Percentiles rank a stretch among this genome's conserved stretches.
Evolutionary conservation across 768 basidiomycete genomes (phyloP).

Genomic region (Galerina sulciceps): DNA sequence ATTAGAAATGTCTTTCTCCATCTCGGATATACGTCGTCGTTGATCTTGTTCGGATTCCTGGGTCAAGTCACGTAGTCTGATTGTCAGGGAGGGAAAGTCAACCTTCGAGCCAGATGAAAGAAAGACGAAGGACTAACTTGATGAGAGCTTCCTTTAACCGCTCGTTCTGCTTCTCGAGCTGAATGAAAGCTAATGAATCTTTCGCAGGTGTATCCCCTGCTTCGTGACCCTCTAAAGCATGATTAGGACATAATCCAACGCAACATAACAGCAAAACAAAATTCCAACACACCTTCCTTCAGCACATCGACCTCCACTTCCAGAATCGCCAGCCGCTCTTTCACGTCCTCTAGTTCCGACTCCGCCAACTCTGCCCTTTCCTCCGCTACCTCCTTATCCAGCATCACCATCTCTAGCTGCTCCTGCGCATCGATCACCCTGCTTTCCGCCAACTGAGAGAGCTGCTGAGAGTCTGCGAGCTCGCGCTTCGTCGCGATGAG

Average conservation of each 20-base stretch:
- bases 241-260: not conserved
- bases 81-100: not conserved
- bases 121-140: conserved; percentile 47
- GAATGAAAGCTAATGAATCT: conserved; percentile 71
- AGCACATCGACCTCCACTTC: conserved; percentile 87
- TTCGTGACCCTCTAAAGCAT: conserved; percentile 21
- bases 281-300: conserved; percentile 51
- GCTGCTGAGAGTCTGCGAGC: conserved; percentile 75
- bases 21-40: conserved; percentile 75
- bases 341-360: conserved; percentile 75
- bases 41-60: conserved; percentile 89
- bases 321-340: conserved; percentile 75
- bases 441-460: conserved; percentile 71
- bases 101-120: not conserved
- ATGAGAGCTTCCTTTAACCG: conserved; percentile 93
- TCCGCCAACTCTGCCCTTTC: conserved; percentile 86
- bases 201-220: conserved; percentile 44
- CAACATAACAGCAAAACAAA: conserved; percentile 16
- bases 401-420: conserved; percentile 91
- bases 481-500: conserved; percentile 76
- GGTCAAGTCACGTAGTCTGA: conserved; percentile 85
- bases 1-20: conserved; percentile 85
- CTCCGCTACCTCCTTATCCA: conserved; percentile 97
- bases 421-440: conserved; percentile 82
- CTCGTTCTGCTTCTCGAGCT: conserved; percentile 97